Conservation (phyloP, 2,329 filamentous ascomycete species). For the Xylaria sp. region DNA sequence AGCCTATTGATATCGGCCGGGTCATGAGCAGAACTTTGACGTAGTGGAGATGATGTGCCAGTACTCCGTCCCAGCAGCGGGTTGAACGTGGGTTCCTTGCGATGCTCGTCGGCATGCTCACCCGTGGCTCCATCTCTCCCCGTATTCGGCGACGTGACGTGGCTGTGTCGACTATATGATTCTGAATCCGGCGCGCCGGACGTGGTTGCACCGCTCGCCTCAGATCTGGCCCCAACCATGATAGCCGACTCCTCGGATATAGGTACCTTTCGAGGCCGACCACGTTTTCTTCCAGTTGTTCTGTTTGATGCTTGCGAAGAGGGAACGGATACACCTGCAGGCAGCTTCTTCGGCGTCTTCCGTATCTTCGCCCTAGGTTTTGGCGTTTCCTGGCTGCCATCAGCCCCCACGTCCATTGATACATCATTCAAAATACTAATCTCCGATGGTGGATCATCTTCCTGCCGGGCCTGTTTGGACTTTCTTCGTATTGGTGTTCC, state of each 20-base stretch:
- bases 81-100: constrained; percentile 19
- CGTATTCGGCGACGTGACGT: constrained; percentile 11
- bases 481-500: constrained; percentile 56
- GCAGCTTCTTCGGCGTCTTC: constrained; percentile 44
- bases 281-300: constrained; percentile 47
- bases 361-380: constrained; percentile 49
- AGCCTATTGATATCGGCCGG: constrained; percentile 15
- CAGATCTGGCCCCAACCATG: constrained; percentile 31
- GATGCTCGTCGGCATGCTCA: constrained; percentile 18
- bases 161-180: constrained; percentile 14
- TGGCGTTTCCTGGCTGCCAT: constrained; percentile 46
- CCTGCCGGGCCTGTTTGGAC: constrained; percentile 49
- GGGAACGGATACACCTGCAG: constrained; percentile 37
- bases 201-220: constrained; percentile 16
- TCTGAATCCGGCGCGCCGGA: constrained; percentile 22
- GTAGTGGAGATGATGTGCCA: constrained; percentile 32
- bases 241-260: constrained; percentile 42
- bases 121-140: constrained; percentile 18
- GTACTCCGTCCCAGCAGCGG: constrained; percentile 23
- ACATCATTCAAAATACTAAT: constrained; percentile 42
- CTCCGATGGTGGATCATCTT: constrained; percentile 46
- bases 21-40: constrained; percentile 18
- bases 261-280: constrained; percentile 46
- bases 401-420: constrained; percentile 33
- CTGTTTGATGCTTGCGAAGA: constrained; percentile 44